Base-by-base conservation (phyloP, 257 asterid genomes). In the Nicotiana attenuata region DNA sequence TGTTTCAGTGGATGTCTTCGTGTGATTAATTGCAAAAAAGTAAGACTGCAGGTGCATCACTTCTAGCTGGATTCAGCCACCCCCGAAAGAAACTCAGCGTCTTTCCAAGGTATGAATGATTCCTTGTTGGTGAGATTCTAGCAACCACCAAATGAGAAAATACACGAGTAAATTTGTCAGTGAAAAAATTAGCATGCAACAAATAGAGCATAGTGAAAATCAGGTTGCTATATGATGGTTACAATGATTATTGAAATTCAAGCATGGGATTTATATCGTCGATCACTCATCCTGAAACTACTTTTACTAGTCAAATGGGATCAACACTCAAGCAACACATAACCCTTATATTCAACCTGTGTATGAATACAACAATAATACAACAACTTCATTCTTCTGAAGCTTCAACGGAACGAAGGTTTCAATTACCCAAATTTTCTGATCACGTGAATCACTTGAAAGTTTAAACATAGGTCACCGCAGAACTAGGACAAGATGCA, bases 41-140 rank as follows among this genome's bases (percentile, higher is more conserved):
- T 73, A 3, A 33, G 61, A 15, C 24, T 14, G 38, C 38, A 47
- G 50, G 22, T 73, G 61, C 63, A 24, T 50, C 60, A 22, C 78
- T 73, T 50, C 63, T 47, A 73, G 10, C 63, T 50, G 26, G 79
- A 73, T 24, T 15, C 63, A 47, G 1, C 5, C 1, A 50, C 63
- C 79, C 0, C 45, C 0, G 63, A 60, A 47, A 73, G 79, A 73
- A 73, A 73, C 79, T 73, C 79, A 47, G 24, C 26, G n/a, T 73
- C 79, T 11, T 47, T 73, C 79, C 79, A 73, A 47, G 79, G 79
- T 24, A 24, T 73, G 63, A 73, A 73, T 57, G 79, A 22, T 47
- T 38, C 79, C 26, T 2, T 11, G 5, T 47, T 15, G 20, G 61
- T 50, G 79, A 73, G 63, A 73, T 73, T 47, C 79, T 73, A 26